Base-by-base conservation (phyloP, 2,329 filamentous ascomycete species). In the Ophiostoma sp. region DNA sequence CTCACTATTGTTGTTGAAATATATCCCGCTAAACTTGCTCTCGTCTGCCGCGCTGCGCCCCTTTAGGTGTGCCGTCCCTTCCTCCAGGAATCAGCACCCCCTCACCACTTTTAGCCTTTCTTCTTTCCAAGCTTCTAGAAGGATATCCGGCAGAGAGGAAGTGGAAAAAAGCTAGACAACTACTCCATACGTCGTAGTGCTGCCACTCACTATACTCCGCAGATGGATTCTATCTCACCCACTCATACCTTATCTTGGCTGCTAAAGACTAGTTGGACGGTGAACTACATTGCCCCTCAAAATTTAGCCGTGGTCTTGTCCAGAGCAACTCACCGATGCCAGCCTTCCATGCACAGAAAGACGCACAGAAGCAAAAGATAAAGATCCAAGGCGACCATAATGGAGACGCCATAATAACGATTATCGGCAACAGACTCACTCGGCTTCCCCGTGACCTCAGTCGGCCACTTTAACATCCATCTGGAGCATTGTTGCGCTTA, bases 51-150 rank as follows among this genome's bases (percentile, higher is more conserved):
- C n/a, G n/a, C 59, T 64, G 59, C 19, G 59, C 59, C 59, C 59
- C 36, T 63, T 63, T 33, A 15, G 1, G 19, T 22, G 28, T 39
- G 31, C 33, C 59, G 28, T 22, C 33, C 59, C 22, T 15, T 39
- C 19, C 57, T 61, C 28, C 28, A n/a, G n/a, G 45, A 48, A 48
- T 19, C 45, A 48, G 45, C 3, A 36, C 9, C 33, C 19, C 33
- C 19, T 63, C 36, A 1, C n/a, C 12, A 45, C 42, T 2, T 68
- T 50, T 50, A 12, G 25, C 31, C 63, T 50, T 50, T 68, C 22
- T 33, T 70, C 50, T 52, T 69, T 59, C n/a, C 12, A 19, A 19
- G 22, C 68, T 57, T 70, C 68, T 70, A 70, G 68, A 70, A 70
- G 50, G 33, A 57, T 17, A 36, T 25, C 45, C 4, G 17, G 19